Evolutionary conservation across 2,329 filamentous ascomycete species (phyloP), one percentile per base, ranked within the genome.

Genomic region (Colletotrichum theobromicola): DNA sequence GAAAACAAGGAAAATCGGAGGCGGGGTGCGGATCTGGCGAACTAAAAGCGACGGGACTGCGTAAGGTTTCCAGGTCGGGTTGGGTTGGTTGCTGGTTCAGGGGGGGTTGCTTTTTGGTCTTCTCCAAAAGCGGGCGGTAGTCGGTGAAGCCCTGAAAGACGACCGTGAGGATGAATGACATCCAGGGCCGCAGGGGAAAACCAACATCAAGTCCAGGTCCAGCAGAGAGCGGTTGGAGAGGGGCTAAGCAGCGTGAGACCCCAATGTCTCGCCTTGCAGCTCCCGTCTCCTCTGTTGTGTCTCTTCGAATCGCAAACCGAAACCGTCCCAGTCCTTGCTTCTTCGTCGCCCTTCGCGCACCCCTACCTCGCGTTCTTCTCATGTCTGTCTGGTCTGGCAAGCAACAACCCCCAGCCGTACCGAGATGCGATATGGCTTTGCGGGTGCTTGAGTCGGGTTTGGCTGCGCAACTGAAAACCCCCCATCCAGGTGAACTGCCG

Each of bases 21-120:
- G 72, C 72, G 72, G 72, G 72, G 72, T 63, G 72, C 68, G 61
- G 32, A 67, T 72, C 32, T 74, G 72, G 68, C 72, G 68, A 74
- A 50, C 55, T 60, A 32, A 32, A 32, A 46, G 42, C 21, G 42
- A 46, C 42, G 42, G 42, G 42, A 46, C 42, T 21, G 42, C 42
- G 42, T 46, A 46, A 46, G 42, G 42, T 46, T 46, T 46, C 42
- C 42, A 46, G 42, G 42, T 46, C 30, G 7, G 26, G 57, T 72
- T 62, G 62, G 67, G 55, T 62, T 46, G n/a, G 61, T 62, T 74
- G 72, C 55, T 72, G 68, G 55, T 62, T 60, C 62, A 35, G 62
- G 72, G 72, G 67, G 35, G 57, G 42, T 65, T 57, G 62, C 63
- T 60, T 61, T 72, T 34, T 70, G 61, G 67, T 42, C 42, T 62